phyloP scores from a whole-genome alignment of 805 yeast species.

The Phaffomyces thermotolerans region DNA sequence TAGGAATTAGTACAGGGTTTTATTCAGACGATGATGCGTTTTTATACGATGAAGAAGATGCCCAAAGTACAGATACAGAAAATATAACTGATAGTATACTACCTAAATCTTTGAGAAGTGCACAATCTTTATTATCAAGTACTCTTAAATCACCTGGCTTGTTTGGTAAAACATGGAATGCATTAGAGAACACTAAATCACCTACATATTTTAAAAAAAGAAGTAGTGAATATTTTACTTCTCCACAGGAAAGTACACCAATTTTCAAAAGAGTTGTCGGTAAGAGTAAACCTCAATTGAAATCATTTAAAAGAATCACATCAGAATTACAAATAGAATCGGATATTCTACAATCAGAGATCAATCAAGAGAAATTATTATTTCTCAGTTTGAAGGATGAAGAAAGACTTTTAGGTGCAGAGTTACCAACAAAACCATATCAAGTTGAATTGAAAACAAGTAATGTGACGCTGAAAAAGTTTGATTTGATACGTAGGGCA shows the following conservation, averaged over 20 bases:
- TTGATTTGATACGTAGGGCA: slow-evolving; percentile 23
- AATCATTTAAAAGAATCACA: slow-evolving; percentile 21
- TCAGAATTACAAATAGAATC: slow-evolving; percentile 20
- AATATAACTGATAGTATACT: slow-evolving; percentile 6
- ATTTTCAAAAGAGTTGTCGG: slow-evolving; percentile 22
- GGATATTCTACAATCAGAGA: slow-evolving; percentile 21
- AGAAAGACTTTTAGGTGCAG: slow-evolving; percentile 7
- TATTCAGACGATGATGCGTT: slow-evolving; percentile 4
- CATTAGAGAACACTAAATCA: slow-evolving; percentile 8
- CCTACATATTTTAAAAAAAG: slow-evolving; percentile 5
- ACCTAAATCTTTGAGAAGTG: slow-evolving; percentile 1
- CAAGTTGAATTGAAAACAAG: background rate
- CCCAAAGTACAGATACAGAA: slow-evolving; percentile 15
- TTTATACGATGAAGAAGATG: slow-evolving; percentile 6
- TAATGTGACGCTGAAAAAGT: slow-evolving; percentile 9
- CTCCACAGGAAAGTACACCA: slow-evolving; percentile 19
- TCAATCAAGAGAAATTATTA: slow-evolving; percentile 23
- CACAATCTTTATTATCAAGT: slow-evolving; percentile 1
- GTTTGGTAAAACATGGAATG: slow-evolving; percentile 2
- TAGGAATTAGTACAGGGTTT: background rate
- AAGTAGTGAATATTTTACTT: slow-evolving; percentile 8
- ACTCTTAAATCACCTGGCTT: slow-evolving; percentile 9
- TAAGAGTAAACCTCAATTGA: slow-evolving; percentile 22
- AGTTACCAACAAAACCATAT: background rate
- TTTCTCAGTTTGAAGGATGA: slow-evolving; percentile 20